These are phyloP conservation scores for Erysimum cheiri DNA, from an alignment of 441 rosid species.

Conservation along the genomic window DNA sequence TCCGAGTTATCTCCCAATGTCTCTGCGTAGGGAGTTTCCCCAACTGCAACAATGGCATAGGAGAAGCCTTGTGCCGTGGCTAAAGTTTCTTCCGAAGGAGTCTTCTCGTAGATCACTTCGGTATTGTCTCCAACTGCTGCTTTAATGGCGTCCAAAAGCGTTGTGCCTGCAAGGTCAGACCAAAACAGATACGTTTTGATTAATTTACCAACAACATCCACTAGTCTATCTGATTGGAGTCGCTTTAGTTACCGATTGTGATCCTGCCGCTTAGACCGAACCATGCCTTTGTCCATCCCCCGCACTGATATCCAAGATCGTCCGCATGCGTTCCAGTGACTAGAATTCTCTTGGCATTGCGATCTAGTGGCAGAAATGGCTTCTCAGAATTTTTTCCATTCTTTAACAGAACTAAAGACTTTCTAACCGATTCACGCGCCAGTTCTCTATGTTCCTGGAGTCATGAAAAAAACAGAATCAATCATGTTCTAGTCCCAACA, in stretches of 20 bases:
- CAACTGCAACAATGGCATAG: constrained; percentile 59
- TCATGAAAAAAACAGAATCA: constrained; percentile 5
- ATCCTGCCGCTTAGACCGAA: constrained; percentile 67
- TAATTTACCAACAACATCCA: constrained; percentile 3
- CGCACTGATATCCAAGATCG: constrained; percentile 87
- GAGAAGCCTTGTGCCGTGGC: constrained; percentile 9
- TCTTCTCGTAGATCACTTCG: constrained; percentile 25
- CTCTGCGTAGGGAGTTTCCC: constrained; percentile 24
- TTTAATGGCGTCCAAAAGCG: constrained; percentile 48
- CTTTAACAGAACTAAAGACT: constrained; percentile 80
- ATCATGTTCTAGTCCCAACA: neutral
- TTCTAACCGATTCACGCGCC: constrained; percentile 80
- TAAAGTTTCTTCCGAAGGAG: constrained; percentile 26
- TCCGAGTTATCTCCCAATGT: constrained; percentile 20
- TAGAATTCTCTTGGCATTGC: constrained; percentile 64
- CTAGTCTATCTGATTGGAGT: neutral
- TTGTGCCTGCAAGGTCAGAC: constrained; percentile 54
- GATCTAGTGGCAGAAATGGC: constrained; percentile 68
- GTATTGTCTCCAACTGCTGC: constrained; percentile 41
- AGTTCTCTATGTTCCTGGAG: constrained; percentile 72
- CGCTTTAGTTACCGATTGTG: constrained; percentile 59
- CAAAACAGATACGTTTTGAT: neutral
- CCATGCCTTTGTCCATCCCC: constrained; percentile 83
- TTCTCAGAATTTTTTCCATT: constrained; percentile 66
- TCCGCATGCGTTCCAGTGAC: constrained; percentile 78